phyloP scores from a whole-genome alignment of 2,329 filamentous ascomycete genomes.

The Chrysosporium keratinophilum region DNA sequence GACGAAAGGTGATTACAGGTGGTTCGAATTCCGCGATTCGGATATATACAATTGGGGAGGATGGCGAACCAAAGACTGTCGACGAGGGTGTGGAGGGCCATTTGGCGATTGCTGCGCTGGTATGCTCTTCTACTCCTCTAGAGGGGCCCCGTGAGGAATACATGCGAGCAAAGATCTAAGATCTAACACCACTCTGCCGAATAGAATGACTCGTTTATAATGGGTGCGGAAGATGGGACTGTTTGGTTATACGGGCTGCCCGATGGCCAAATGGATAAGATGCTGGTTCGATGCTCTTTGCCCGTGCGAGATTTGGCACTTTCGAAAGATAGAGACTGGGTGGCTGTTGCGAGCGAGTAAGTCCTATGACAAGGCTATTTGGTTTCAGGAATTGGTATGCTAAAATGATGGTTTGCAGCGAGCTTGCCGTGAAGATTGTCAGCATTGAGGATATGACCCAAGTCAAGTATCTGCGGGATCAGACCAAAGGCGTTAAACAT shows the following conservation, averaged over 20 bases:
- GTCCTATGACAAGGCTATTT: constrained; percentile 21
- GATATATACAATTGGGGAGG: constrained; percentile 80
- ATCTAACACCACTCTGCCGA: neutral
- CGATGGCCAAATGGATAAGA: constrained; percentile 59
- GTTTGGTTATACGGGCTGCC: constrained; percentile 84
- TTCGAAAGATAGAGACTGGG: constrained; percentile 73
- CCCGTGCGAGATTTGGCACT: constrained; percentile 79
- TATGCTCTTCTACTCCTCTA: constrained; percentile 25
- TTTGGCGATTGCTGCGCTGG: constrained; percentile 61
- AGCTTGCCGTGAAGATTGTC: constrained; percentile 82
- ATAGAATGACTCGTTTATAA: constrained; percentile 71
- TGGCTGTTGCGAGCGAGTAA: constrained; percentile 86
- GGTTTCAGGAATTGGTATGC: neutral
- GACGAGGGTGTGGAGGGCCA: constrained; percentile 87
- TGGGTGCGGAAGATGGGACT: constrained; percentile 89
- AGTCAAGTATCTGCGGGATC: constrained; percentile 70
- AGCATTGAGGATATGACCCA: constrained; percentile 66
- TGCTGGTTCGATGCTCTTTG: constrained; percentile 72
- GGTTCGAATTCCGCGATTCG: constrained; percentile 90
- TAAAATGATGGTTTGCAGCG: constrained; percentile 38
- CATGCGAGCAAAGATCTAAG: neutral
- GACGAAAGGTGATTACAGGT: constrained; percentile 75
- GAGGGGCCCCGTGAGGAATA: neutral
- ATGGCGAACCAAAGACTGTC: constrained; percentile 84
- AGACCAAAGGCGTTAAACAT: constrained; percentile 80